Percentiles rank a stretch among this genome's conserved stretches.
Evolutionary conservation across 73 alveolate genomes (phyloP).

Genomic region (Paramecium caudatum): DNA sequence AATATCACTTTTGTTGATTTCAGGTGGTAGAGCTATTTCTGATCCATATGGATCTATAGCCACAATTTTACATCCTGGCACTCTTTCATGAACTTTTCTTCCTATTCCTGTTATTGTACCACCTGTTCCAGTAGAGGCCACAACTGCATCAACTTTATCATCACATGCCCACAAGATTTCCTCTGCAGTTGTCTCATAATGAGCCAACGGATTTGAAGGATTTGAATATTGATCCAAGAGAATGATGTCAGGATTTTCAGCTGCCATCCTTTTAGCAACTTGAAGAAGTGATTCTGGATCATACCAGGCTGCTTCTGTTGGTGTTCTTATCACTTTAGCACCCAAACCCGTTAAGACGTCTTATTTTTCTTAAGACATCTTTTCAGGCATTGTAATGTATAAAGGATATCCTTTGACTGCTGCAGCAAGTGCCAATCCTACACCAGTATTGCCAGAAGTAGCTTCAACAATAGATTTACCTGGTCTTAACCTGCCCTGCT

Average conservation of each 20-base stretch:
- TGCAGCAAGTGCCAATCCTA: conserved; percentile 98
- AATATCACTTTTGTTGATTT: conserved; percentile 67
- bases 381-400: conserved; percentile 94
- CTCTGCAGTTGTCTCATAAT: conserved; percentile 98
- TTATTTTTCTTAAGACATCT: conserved; percentile 97
- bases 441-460: conserved; percentile 99
- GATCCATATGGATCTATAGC: conserved; percentile 98
- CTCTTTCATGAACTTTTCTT: conserved; percentile 93
- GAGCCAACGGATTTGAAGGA: conserved; percentile 98
- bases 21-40: conserved; percentile 85
- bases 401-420: conserved; percentile 96
- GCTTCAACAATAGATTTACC: conserved; percentile 98
- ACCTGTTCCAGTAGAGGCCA: conserved; percentile 97
- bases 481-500: conserved; percentile 88
- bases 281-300: conserved; percentile 57
- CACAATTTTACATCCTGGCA: conserved; percentile 86
- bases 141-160: conserved; percentile 90
- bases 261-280: conserved; percentile 76
- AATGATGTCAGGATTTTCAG: conserved; percentile 83
- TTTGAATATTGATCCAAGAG: conserved; percentile 96
- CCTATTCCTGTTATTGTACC: conserved; percentile 97
- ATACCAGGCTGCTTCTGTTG: conserved; percentile 87
- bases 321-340: conserved; percentile 96
- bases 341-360: conserved; percentile 97
- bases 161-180: conserved; percentile 97